Base-by-base conservation (phyloP, 768 basidiomycete species). In the Leccinum variicolor region DNA sequence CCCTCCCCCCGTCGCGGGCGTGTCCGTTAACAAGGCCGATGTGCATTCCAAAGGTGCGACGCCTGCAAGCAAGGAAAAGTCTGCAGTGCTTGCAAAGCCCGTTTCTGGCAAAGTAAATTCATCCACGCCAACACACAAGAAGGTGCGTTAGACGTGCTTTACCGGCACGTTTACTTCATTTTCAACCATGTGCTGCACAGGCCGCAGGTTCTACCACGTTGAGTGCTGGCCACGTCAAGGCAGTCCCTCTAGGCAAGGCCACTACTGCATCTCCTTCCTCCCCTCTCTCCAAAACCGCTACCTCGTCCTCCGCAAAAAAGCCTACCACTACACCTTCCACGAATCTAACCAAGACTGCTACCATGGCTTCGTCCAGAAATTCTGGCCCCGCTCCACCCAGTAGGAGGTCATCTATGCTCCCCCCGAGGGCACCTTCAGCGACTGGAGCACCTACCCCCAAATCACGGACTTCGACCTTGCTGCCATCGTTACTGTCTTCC, bases 151-250 rank as follows among this genome's bases (percentile, higher is more conserved):
- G 55, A 53, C 55, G 47, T 61, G 61, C 61, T 59, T 59, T 57
- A 47, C 56, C 26, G 56, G 51, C 62, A 60, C 50, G 62, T 39
- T 62, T 63, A 26, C 54, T 65, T 64, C 55, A 65, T 66, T 59
- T 67, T 39, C 63, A 59, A 65, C 64, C 68, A 66, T 69, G 62
- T 64, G 59, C 54, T 62, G 62, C 39, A 33, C 67, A 90, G 88
- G 79, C 86, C 56, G 75, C 85, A 64, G 84, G 75, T 71, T 81
- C 85, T 56, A 84, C 85, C 60, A 86, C 86, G 61, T 85, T 86
- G 76, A 82, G 84, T 61, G 64, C 81, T 68, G 84, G 85, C 61
- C 63, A 76, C 56, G 74, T 81, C 52, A 86, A 81, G 71, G 62
- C 71, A 54, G 67, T 74, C 50, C 74, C 77, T 43, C 57, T 72